Conservation (phyloP, 2,329 filamentous ascomycete genomes). For the Penicillium hordei region DNA sequence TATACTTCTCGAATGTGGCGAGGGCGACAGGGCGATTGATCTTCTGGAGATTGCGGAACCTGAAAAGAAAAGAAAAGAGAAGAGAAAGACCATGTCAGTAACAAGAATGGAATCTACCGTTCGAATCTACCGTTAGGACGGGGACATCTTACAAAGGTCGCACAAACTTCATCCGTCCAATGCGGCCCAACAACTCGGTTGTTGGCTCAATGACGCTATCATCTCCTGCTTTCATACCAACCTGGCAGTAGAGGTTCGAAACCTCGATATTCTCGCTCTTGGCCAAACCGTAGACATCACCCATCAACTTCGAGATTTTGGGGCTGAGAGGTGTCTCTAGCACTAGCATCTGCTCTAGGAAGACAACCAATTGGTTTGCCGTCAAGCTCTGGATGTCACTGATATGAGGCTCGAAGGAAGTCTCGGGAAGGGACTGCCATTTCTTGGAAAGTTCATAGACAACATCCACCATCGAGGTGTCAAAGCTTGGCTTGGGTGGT, state of each 20-base stretch:
- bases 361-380: slow-evolving; percentile 87
- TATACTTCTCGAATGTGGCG: slow-evolving; percentile 81
- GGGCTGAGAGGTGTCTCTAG: slow-evolving; percentile 64
- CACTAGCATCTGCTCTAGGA: slow-evolving; percentile 75
- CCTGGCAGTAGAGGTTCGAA: slow-evolving; percentile 72
- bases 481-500: slow-evolving; percentile 86
- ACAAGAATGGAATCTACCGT: neutral
- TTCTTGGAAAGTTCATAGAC: slow-evolving; percentile 80
- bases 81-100: slow-evolving; percentile 13
- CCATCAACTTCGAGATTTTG: slow-evolving; percentile 69
- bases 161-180: slow-evolving; percentile 97
- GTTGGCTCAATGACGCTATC: slow-evolving; percentile 67
- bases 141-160: slow-evolving; percentile 64
- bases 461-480: slow-evolving; percentile 80
- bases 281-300: slow-evolving; percentile 69
- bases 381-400: slow-evolving; percentile 72
- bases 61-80: slow-evolving; percentile 7
- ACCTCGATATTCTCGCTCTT: slow-evolving; percentile 85
- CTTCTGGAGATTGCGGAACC: slow-evolving; percentile 67
- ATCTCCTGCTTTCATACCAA: slow-evolving; percentile 75
- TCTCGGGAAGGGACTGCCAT: slow-evolving; percentile 63
- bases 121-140: neutral
- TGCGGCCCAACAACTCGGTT: slow-evolving; percentile 71
- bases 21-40: slow-evolving; percentile 73
- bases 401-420: slow-evolving; percentile 59